A percentile compares a stretch with the other conserved stretches of the same genome.
phyloP scores from a whole-genome alignment of 345 rosid genomes.

The Turritis glabra region DNA sequence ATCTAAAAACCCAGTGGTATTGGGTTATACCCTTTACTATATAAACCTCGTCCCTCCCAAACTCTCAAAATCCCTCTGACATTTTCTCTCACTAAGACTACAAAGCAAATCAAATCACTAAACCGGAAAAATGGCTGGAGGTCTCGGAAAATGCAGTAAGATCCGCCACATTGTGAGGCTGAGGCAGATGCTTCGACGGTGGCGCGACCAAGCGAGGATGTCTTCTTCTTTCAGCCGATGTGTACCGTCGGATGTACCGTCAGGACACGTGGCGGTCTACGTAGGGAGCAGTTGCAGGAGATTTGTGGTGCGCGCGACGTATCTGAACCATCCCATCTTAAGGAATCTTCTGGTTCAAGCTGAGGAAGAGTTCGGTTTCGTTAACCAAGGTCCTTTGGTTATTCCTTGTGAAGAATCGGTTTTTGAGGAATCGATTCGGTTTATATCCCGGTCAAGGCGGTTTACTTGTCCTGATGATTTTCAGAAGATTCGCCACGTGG shows the following conservation, averaged over 20 bases:
- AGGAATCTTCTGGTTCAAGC: conserved; percentile 66
- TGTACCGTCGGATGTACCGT: conserved; percentile 75
- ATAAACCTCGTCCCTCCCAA: conserved; percentile 40
- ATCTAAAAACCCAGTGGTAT: conserved; percentile 39
- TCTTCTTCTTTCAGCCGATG: conserved; percentile 50
- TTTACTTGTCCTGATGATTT: conserved; percentile 55
- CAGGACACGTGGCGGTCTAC: conserved; percentile 87
- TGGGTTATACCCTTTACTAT: conserved; percentile 32
- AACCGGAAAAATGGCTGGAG: conserved; percentile 54
- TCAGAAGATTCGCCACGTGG: conserved; percentile 60
- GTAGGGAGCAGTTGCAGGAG: conserved; percentile 71
- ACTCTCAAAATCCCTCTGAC: conserved; percentile 35
- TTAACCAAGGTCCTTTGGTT: conserved; percentile 73
- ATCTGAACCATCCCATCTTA: conserved; percentile 87
- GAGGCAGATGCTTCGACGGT: conserved; percentile 75
- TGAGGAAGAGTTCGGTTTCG: conserved; percentile 91
- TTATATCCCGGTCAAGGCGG: conserved; percentile 56
- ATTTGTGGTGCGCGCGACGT: conserved; percentile 83
- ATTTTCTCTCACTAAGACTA: neutral
- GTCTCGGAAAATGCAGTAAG: conserved; percentile 78
- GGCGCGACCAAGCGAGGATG: conserved; percentile 84
- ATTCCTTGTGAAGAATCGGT: conserved; percentile 88
- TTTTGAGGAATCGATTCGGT: conserved; percentile 74
- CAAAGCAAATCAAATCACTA: neutral
- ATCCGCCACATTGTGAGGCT: conserved; percentile 94